Evolutionary conservation across 768 basidiomycete species (phyloP), one percentile per base, ranked within the genome.

Genomic region (Polyporus arcularius): DNA sequence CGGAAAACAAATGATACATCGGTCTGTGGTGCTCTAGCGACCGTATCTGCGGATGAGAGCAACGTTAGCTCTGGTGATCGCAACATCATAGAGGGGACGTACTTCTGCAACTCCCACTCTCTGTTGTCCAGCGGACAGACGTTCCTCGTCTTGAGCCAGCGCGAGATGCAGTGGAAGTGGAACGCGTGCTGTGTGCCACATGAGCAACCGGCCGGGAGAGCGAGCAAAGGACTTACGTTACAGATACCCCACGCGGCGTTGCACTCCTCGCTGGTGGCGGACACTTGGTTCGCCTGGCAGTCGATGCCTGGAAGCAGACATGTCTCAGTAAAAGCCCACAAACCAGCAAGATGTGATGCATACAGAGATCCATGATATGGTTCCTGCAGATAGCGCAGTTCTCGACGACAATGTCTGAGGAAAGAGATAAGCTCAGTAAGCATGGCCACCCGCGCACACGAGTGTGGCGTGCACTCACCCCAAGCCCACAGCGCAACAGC

Each of bases 331-430:
- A 42, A 58, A 55, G 21, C 67, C 43, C 26, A 50, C 31, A 26
- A 50, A n/a, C n/a, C 31, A 53, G 39, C 9, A 35, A 52, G 42
- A 15, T 41, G 43, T 3, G 42, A 78, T 14, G 30, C 91, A 69
- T 68, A 98, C 97, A 99, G 47, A 98, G 89, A 75, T 99, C 97
- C 97, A 99, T 99, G 79, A 99, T 98, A 72, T 99, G 96, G 74
- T 98, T 98, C 75, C 95, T 87, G 83, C 97, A 99, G 79, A 99
- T 99, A 53, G 97, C 97, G 70, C 97, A 98, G 78, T 98, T 99
- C 77, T 98, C 96, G 59, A 98, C 96, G 61, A 97, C 95, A 71
- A 98, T 98, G 73, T 98, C 96, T 96, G 61, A 18, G 53, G 9
- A 2, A 26, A 26, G 21, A 26, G 1, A 71, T 42, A 56, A 15